phyloP scores from a whole-genome alignment of 2,329 filamentous ascomycete genomes.

The Pestalotiopsis sp. region DNA sequence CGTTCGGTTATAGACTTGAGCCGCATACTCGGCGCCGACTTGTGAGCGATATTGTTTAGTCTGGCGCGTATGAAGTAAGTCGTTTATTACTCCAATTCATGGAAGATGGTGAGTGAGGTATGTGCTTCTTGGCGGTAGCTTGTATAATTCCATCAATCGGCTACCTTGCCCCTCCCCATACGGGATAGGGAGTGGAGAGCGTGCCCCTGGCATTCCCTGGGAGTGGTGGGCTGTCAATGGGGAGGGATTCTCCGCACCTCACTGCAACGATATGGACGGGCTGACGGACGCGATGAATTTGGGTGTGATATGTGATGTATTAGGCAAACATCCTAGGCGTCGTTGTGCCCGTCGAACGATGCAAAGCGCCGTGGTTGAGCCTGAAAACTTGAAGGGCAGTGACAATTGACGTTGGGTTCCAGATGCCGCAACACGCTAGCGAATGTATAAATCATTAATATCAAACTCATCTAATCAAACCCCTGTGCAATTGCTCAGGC shows the following conservation, averaged over 20 bases:
- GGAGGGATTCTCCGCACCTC: conserved; percentile 1
- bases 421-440: neutral
- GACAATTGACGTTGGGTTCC: neutral
- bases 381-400: neutral
- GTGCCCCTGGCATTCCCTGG: neutral
- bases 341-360: neutral
- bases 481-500: neutral
- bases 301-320: neutral
- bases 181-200: neutral
- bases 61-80: neutral
- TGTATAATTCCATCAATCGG: conserved; percentile 11
- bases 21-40: neutral
- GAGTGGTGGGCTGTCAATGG: conserved; percentile 1
- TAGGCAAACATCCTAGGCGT: neutral
- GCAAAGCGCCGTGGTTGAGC: neutral
- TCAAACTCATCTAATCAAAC: conserved; percentile 5
- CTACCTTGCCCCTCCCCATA: neutral
- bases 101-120: neutral
- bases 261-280: neutral
- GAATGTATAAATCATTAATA: neutral
- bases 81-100: neutral
- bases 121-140: neutral
- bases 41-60: neutral
- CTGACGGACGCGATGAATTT: neutral
- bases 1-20: neutral